phyloP scores from a whole-genome alignment of 1,284 basidiomycete species.

The Austroboletus niveus region DNA sequence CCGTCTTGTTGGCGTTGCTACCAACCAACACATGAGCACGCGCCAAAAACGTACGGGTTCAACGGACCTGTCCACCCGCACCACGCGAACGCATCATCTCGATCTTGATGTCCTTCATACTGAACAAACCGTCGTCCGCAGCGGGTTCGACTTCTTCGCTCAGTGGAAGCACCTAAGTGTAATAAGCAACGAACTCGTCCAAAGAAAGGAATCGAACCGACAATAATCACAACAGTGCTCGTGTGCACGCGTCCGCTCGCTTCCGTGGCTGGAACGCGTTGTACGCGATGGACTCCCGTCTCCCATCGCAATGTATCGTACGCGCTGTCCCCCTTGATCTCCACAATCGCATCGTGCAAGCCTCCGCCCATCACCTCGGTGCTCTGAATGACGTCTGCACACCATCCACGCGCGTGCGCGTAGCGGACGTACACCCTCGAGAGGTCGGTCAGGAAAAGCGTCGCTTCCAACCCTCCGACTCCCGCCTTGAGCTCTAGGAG shows the following conservation, averaged over 20 bases:
- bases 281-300: conserved; percentile 94
- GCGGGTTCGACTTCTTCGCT: conserved; percentile 54
- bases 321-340: conserved; percentile 74
- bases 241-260: conserved; percentile 87
- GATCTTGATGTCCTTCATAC: conserved; percentile 83
- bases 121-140: conserved; percentile 60
- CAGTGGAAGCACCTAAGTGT: conserved; percentile 73
- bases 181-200: neutral
- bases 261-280: conserved; percentile 91
- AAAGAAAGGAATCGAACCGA: conserved; percentile 37
- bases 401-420: conserved; percentile 53
- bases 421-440: conserved; percentile 83
- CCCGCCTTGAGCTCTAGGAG: conserved; percentile 91
- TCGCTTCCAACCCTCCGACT: conserved; percentile 89
- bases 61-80: conserved; percentile 87
- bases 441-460: conserved; percentile 80
- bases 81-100: conserved; percentile 96
- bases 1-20: conserved; percentile 98
- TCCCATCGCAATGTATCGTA: conserved; percentile 87
- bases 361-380: conserved; percentile 63
- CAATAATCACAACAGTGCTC: conserved; percentile 87
- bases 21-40: neutral
- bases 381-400: conserved; percentile 47
- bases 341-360: conserved; percentile 81
- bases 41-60: neutral